Evolutionary conservation across 2,329 filamentous ascomycete species (phyloP).

Genomic region (Trichoderma pleuroti): DNA sequence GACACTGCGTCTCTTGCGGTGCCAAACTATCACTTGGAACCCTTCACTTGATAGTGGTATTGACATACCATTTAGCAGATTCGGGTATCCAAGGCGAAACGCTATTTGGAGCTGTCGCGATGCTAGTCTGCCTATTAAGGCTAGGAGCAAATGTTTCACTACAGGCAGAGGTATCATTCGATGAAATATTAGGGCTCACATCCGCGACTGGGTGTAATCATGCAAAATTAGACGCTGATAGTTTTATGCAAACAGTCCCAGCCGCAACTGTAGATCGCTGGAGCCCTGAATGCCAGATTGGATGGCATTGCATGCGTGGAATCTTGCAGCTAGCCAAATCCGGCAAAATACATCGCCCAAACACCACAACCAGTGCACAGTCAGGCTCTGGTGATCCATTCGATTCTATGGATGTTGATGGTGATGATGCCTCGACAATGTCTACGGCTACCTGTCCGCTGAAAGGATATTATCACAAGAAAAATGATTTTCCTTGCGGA

Average conservation of each 20-base stretch:
- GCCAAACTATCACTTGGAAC: not conserved
- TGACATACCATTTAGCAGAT: not conserved
- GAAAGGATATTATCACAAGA: too few relatives aligned
- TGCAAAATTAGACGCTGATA: not conserved
- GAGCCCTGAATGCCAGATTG: not conserved
- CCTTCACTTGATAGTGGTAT: not conserved
- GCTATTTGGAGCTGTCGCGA: not conserved
- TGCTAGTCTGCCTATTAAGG: not conserved
- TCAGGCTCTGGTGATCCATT: not conserved
- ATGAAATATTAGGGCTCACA: not conserved
- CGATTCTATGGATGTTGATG: not conserved
- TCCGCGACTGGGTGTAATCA: not conserved
- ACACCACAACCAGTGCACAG: not conserved
- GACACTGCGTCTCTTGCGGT: not conserved
- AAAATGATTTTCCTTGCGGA: not conserved
- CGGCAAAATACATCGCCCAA: not conserved
- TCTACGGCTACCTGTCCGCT: too few relatives aligned
- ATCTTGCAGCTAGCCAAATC: not conserved
- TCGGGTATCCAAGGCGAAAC: not conserved
- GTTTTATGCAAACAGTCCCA: not conserved
- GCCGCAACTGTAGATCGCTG: not conserved
- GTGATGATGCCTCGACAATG: too few relatives aligned
- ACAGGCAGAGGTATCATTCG: rapidly evolving
- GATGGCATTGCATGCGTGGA: not conserved
- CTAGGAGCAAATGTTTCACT: not conserved